Evolutionary conservation across 805 yeast genomes (phyloP), one percentile per base, ranked within the genome.

Genomic region (Komagataella populi): DNA sequence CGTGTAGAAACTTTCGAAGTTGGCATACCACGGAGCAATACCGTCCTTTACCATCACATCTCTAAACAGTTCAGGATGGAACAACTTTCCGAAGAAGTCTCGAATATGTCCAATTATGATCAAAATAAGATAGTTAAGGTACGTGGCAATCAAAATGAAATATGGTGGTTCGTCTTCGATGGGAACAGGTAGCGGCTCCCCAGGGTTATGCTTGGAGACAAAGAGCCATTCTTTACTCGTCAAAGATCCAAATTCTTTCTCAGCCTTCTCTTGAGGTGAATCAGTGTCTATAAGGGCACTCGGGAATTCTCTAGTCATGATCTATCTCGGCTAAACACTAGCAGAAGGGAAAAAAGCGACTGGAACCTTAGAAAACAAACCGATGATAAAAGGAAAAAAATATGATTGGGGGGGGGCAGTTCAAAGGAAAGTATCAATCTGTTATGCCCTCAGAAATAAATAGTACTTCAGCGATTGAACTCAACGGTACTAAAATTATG

Each of bases 1-100:
- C 46, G 90, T 84, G 66, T 90, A 93, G 65, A 93, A 95, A 56
- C 87, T 81, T 67, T 93, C 99, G 64, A 91, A 89, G 48, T 89
- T 91, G 23, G 93, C 85, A 60, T 84, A 86, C 84, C 96, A 85
- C 24, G 99, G 98, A 39, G 99, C 97, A 60, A 87, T 81, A 1
- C 99, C 99, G 63, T 91, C 82, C 56, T 76, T 74, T 61, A 87
- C 91, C 50, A 83, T 67, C 53, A 90, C 72, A 56, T 84, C 85
- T 45, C 67, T 70, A 59, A 84, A 85, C 51, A 74, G 77, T 50
- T 77, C 74, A 17, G 86, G 84, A 62, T 76, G 77, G 66, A 90
- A 85, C 20, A 72, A 68, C 63, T 84, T 78, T 51, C 96, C 96
- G 54, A 88, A 76, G 65, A 83, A 91, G 69, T 93, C 99, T 58